Evolutionary conservation across 2,329 filamentous ascomycete species (phyloP).

Genomic region (Teratosphaeria viscida): DNA sequence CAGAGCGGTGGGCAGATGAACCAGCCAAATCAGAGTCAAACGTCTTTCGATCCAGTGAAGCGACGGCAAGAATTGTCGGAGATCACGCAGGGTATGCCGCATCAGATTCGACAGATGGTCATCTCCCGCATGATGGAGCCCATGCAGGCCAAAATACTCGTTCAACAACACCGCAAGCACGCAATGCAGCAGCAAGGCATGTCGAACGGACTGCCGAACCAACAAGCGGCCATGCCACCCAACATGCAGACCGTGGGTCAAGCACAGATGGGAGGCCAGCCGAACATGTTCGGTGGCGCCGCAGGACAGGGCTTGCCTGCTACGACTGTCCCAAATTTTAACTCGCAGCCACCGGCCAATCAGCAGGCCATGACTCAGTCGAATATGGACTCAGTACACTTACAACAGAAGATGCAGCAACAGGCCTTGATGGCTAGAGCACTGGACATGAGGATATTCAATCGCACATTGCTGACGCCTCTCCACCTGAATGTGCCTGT

Average conservation of each 20-base stretch:
- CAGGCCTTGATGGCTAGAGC: slow-evolving; percentile 6
- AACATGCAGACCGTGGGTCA: not conserved
- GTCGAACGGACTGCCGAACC: not conserved
- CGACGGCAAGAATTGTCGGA: not conserved
- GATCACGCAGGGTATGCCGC: not conserved
- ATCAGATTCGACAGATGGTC: not conserved
- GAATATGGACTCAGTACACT: slow-evolving; percentile 2
- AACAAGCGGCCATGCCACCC: not conserved
- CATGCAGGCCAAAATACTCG: not conserved
- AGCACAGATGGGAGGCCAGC: not conserved
- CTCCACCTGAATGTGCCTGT: slow-evolving; percentile 19
- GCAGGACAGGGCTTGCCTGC: slow-evolving; percentile 7
- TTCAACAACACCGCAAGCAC: not conserved
- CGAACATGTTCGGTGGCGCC: not conserved
- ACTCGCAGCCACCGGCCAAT: not conserved
- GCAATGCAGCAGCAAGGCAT: not conserved
- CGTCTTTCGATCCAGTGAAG: not conserved
- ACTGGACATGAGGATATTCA: slow-evolving; percentile 14
- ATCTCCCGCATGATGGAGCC: not conserved
- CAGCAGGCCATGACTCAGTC: slow-evolving; percentile 7
- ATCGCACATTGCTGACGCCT: slow-evolving; percentile 8
- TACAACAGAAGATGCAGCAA: slow-evolving; percentile 14
- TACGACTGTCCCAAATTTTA: slow-evolving; percentile 2
- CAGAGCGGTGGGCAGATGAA: slow-evolving; percentile 24
- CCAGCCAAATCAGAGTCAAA: not conserved